Evolutionary conservation across 805 yeast genomes (phyloP), one percentile per base, ranked within the genome.

Genomic region (Ogataea wickerhamii): DNA sequence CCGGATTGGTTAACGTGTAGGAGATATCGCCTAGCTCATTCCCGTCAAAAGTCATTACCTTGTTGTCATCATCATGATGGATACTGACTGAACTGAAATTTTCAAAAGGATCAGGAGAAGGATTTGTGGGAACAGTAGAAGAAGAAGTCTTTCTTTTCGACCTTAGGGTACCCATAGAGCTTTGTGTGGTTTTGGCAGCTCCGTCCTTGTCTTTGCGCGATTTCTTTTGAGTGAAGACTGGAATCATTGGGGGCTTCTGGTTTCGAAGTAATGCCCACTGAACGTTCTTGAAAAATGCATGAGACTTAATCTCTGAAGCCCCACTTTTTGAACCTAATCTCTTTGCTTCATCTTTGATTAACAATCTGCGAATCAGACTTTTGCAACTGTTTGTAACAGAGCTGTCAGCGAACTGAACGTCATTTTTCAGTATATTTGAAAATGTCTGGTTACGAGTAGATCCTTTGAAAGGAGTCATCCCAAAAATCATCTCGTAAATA

Each of bases 391-490:
- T 80, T 2, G 95, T 74, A 1, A 87, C 70, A 19, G 61, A 43
- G 41, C 60, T 58, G 45, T 86, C 95, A 3, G 84, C 80, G 58
- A 91, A 93, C 18, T 71, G 67, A 17, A 88, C 91, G 24, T 91
- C 98, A 40, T 76, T 78, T 53, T 87, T 88, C 55, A 93, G 65
- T 36, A 93, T 80, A 52, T 87, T 87, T 29, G 91, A 79, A 58
- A 93, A 93, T 0, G 99, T 93, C 49, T 81, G 81, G 54, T 88
- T 88, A 29, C 98, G 73, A 48, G 82, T 87, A 24, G 77, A 69
- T 5, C 98, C 98, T 64, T 93, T 93, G 66, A 91, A 93, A 2
- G 99, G 99, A 0, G 98, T 93, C 6, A 87, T 84, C 1, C 98
- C 98, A 61, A 78, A 89, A 17, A 93, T 66, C 98, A 93, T 93